phyloP scores from a whole-genome alignment of 768 basidiomycete genomes.

The Lentinula sp. region DNA sequence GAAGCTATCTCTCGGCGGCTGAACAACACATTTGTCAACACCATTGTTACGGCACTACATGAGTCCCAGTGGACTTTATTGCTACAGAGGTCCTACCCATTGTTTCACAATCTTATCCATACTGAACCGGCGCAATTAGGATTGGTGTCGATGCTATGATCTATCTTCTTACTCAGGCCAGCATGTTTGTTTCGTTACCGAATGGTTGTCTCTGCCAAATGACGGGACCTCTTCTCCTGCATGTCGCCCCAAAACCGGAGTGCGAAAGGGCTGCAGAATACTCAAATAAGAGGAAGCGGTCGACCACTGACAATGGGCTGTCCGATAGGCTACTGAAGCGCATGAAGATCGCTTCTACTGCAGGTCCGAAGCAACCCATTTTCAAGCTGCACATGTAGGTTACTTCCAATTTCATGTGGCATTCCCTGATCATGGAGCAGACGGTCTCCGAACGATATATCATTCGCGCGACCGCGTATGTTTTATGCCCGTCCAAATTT shows the following conservation, averaged over 20 bases:
- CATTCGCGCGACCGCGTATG: slow-evolving; percentile 47
- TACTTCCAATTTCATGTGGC: background rate
- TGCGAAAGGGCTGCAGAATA: background rate
- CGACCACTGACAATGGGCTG: background rate
- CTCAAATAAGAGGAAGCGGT: background rate
- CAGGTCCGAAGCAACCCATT: background rate
- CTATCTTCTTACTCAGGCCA: slow-evolving; percentile 70
- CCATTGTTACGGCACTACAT: slow-evolving; percentile 62
- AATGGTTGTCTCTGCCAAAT: slow-evolving; percentile 86
- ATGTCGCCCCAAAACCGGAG: slow-evolving; percentile 7
- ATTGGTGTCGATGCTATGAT: slow-evolving; percentile 74
- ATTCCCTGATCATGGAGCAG: background rate
- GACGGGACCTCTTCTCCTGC: slow-evolving; percentile 63
- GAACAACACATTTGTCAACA: slow-evolving; percentile 64
- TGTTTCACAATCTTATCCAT: background rate
- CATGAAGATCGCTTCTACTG: background rate
- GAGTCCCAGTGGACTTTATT: slow-evolving; percentile 62
- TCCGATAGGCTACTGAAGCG: background rate
- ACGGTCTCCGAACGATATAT: slow-evolving; percentile 41
- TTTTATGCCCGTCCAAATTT: slow-evolving; percentile 63
- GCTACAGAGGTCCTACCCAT: slow-evolving; percentile 44
- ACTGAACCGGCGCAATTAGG: slow-evolving; percentile 28
- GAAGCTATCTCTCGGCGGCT: slow-evolving; percentile 30
- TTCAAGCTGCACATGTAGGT: background rate
- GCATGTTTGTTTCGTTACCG: slow-evolving; percentile 69